Conservation (phyloP, 2,329 filamentous ascomycete genomes). For the Stachybotrys chartarum region DNA sequence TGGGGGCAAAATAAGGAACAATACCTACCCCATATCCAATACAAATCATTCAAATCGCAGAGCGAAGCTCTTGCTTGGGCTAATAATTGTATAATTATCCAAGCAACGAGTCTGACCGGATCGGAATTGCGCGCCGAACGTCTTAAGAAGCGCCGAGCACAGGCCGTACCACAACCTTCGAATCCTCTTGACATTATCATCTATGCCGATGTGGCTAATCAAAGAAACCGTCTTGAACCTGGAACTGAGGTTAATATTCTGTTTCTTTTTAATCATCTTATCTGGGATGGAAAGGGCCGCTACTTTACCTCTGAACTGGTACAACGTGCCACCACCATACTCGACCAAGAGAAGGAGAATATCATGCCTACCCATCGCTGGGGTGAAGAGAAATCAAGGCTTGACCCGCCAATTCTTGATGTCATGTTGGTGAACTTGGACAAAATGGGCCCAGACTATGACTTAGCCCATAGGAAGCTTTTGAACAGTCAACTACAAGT, state of each 20-base stretch:
- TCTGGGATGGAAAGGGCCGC: conserved; percentile 2
- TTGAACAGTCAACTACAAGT: background rate
- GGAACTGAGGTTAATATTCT: conserved; percentile 1
- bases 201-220: background rate
- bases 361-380: background rate
- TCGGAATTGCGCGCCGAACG: background rate
- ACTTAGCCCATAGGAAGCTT: background rate
- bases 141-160: background rate
- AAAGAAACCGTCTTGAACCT: background rate
- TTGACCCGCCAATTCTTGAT: conserved; percentile 1
- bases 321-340: background rate
- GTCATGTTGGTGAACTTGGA: conserved; percentile 1
- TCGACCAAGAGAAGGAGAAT: background rate
- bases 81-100: background rate
- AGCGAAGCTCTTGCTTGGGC: conserved; percentile 1
- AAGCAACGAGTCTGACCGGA: background rate
- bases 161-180: background rate
- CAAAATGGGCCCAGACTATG: background rate
- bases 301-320: conserved; percentile 1
- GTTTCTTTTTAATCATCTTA: conserved; percentile 1
- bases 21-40: background rate
- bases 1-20: background rate
- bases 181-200: conserved; percentile 1
- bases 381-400: conserved; percentile 2
- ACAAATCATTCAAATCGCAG: background rate